phyloP scores from a whole-genome alignment of 495 filamentous ascomycete species.

The Xeromyces bisporus region DNA sequence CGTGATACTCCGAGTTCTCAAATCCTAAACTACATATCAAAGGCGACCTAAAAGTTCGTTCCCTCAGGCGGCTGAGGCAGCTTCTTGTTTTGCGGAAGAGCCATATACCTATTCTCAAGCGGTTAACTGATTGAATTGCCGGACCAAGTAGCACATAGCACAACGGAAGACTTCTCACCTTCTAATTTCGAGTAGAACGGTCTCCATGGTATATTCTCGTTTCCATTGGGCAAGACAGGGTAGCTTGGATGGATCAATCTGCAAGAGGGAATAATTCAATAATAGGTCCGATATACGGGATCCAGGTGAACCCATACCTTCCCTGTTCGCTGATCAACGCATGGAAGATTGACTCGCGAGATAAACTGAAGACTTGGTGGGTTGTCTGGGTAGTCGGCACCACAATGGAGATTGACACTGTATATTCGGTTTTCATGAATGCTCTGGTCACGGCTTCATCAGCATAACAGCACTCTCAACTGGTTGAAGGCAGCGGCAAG shows the following conservation, averaged over 20 bases:
- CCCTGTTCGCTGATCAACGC: conserved; percentile 64
- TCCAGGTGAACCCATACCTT: conserved; percentile 33
- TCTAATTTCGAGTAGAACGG: conserved; percentile 75
- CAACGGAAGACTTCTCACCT: no score
- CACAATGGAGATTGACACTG: conserved; percentile 93
- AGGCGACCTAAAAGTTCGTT: conserved; percentile 40
- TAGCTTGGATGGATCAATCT: conserved; percentile 75
- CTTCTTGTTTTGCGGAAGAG: conserved; percentile 84
- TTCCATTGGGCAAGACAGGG: conserved; percentile 78
- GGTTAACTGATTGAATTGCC: no score
- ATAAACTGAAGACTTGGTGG: conserved; percentile 83
- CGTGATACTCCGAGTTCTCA: conserved; percentile 17
- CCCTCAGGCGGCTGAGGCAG: conserved; percentile 86
- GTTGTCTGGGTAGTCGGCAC: conserved; percentile 69
- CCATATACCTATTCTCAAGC: conserved; percentile 93
- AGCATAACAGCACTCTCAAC: not conserved
- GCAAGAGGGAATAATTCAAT: conserved; percentile 3
- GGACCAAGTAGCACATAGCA: no score
- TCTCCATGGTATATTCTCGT: conserved; percentile 82
- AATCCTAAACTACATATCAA: conserved; percentile 7
- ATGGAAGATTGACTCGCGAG: conserved; percentile 86
- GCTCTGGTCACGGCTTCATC: conserved; percentile 36
- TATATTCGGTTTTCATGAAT: conserved; percentile 98
- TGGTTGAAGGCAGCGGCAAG: conserved; percentile 1
- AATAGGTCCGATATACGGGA: not conserved